Base-by-base conservation (phyloP, 2,329 filamentous ascomycete genomes). In the Saccharata proteae region DNA sequence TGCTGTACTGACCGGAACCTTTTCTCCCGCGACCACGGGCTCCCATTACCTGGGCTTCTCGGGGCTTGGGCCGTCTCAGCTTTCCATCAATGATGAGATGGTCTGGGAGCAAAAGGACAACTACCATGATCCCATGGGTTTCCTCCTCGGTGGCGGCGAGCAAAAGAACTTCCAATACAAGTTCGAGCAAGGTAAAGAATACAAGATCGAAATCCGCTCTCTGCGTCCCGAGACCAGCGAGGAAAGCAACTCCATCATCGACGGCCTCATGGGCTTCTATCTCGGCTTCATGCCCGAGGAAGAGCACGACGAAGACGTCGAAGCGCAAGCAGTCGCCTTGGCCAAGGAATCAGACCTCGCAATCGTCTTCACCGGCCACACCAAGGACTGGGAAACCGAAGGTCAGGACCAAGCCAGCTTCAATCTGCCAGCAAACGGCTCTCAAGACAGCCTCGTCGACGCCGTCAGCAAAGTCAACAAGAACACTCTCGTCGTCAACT, bases 311-410 rank as follows among this genome's bases (percentile, higher is more conserved):
- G 23, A 40, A 6, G 51, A 54, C n/a, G n/a, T n/a, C n/a, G n/a
- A n/a, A n/a, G n/a, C n/a, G n/a, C n/a, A 74, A 38, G 80, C 82
- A 1, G 77, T 79, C 1, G 62, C 68, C 16, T 61, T 80, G 5
- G 83, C 83, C 17, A 69, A 66, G 47, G 65, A 70, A 24, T 76
- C 77, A 2, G 80, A 88, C 35, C 78, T 86, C 47, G 82, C 86
- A 28, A 67, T 90, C 38, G 63, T 90, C 32, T 80, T 81, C 47
- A 77, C 76, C 2, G 83, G 83, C 2, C 66, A 90, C 28, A 86
- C 85, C 46, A 70, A 71, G 5, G 78, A 83, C 48, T 83, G 77
- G 77, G 78, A 83, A 47, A 80, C 76, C 2, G 78, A 81, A 46
- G 77, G 77, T 15, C 65, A 70, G 22, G 76, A 80, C 47, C 65